Conservation (phyloP, 352 stramenopile species). For the Bremia lactucae region DNA sequence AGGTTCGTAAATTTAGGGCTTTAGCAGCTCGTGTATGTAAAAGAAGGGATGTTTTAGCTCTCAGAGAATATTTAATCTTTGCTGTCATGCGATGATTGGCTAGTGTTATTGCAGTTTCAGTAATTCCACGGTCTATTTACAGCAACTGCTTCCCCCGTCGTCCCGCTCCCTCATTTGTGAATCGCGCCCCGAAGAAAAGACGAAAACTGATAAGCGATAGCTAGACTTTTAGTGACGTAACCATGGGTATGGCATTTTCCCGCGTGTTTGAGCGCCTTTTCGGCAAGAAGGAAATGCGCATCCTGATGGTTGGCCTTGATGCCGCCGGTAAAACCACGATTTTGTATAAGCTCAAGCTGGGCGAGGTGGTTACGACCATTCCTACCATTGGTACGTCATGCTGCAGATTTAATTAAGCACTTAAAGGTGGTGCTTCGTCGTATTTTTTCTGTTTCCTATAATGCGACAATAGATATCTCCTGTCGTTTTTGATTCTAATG, state of each 20-base stretch:
- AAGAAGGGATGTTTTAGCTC: slow-evolving; percentile 8
- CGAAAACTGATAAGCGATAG: too few species aligned
- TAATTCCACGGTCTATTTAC: slow-evolving; percentile 18
- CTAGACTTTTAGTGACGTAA: too few species aligned
- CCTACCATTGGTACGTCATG: slow-evolving; percentile 88
- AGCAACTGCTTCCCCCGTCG: background rate
- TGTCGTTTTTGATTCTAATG: background rate
- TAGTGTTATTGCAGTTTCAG: slow-evolving; percentile 8
- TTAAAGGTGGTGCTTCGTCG: too few species aligned
- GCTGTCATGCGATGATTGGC: slow-evolving; percentile 42
- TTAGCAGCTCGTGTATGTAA: slow-evolving; percentile 11
- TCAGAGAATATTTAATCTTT: slow-evolving; percentile 17
- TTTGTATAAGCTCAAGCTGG: slow-evolving; percentile 90
- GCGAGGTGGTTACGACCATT: slow-evolving; percentile 95
- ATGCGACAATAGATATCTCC: background rate
- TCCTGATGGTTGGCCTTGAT: slow-evolving; percentile 99
- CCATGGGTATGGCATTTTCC: slow-evolving; percentile 97
- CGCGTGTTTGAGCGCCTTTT: slow-evolving; percentile 97
- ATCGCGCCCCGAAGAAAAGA: slow-evolving; percentile 30
- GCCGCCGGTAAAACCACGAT: slow-evolving; percentile 99
- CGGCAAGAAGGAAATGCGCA: slow-evolving; percentile 98
- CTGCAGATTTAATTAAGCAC: slow-evolving; percentile 23
- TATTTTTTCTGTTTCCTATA: background rate
- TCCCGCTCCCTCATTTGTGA: slow-evolving; percentile 34
- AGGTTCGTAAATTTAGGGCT: background rate